Conservation (phyloP, 1,284 basidiomycete species). For the Ganoderma leucocontextum region DNA sequence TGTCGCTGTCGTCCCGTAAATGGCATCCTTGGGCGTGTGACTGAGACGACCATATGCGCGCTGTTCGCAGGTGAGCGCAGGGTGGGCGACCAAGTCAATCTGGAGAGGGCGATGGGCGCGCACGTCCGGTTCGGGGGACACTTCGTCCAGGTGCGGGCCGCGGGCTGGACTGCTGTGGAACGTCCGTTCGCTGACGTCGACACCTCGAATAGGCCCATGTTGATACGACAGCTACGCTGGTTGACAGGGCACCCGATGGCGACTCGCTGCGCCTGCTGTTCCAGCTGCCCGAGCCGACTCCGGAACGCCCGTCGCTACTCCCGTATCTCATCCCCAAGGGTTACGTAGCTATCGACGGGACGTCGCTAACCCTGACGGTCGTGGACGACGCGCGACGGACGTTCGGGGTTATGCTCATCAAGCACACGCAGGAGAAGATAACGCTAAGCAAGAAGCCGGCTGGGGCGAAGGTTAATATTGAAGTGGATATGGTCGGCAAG, state of each 20-base stretch:
- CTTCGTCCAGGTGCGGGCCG: slow-evolving; percentile 85
- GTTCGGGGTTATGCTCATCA: slow-evolving; percentile 96
- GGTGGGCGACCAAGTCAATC: slow-evolving; percentile 87
- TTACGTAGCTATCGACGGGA: slow-evolving; percentile 94
- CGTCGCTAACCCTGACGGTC: slow-evolving; percentile 90
- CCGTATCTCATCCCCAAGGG: slow-evolving; percentile 96
- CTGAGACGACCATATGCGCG: slow-evolving; percentile 7
- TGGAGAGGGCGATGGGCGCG: slow-evolving; percentile 94
- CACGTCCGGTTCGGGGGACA: slow-evolving; percentile 96
- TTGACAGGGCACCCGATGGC: slow-evolving; percentile 77
- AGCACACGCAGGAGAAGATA: slow-evolving; percentile 92
- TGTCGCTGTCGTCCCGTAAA: slow-evolving; percentile 34
- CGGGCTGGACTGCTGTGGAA: neutral
- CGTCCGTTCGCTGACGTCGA: neutral
- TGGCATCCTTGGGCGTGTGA: neutral
- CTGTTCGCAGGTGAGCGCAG: slow-evolving; percentile 71
- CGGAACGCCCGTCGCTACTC: slow-evolving; percentile 70
- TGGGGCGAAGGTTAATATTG: slow-evolving; percentile 91
- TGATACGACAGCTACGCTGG: slow-evolving; percentile 86
- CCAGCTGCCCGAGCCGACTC: slow-evolving; percentile 71
- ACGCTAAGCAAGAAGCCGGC: slow-evolving; percentile 81
- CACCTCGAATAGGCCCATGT: slow-evolving; percentile 83
- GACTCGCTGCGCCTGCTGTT: slow-evolving; percentile 89
- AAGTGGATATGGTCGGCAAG: slow-evolving; percentile 94
- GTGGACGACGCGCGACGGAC: slow-evolving; percentile 77